phyloP scores from a whole-genome alignment of 2,329 filamentous ascomycete genomes.

The Bisporella sp. region DNA sequence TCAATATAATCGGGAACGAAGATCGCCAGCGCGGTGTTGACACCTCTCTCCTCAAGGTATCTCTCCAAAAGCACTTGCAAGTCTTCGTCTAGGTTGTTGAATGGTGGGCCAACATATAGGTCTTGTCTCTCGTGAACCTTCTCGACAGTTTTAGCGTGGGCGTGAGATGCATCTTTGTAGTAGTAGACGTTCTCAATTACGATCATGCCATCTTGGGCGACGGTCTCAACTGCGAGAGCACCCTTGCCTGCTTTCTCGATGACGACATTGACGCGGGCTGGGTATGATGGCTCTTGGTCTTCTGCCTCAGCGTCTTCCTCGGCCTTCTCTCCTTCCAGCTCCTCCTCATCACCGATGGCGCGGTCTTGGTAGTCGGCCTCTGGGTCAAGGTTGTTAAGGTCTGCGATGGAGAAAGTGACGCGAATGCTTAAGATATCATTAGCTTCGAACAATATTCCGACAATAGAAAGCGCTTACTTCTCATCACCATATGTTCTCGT shows the following conservation, averaged over 20 bases:
- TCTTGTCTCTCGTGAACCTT: conserved; percentile 68
- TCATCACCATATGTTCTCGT: conserved; percentile 80
- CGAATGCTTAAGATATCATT: conserved; percentile 50
- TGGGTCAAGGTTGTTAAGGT: conserved; percentile 62
- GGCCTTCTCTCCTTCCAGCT: conserved; percentile 41
- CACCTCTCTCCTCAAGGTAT: conserved; percentile 89
- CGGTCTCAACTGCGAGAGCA: conserved; percentile 78
- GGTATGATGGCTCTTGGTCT: conserved; percentile 56
- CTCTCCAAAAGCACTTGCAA: conserved; percentile 87
- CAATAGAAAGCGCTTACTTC: conserved; percentile 50
- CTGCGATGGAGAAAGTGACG: conserved; percentile 77
- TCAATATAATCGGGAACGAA: conserved; percentile 97
- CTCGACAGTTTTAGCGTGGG: conserved; percentile 69
- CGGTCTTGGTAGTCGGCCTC: conserved; percentile 51
- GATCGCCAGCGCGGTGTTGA: conserved; percentile 77
- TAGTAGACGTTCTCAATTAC: conserved; percentile 87
- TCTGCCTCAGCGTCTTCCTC: conserved; percentile 54
- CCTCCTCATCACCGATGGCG: conserved; percentile 46
- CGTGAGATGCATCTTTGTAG: conserved; percentile 71
- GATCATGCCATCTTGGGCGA: conserved; percentile 79
- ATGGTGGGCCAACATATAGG: conserved; percentile 85
- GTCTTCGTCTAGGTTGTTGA: conserved; percentile 92
- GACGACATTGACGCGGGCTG: conserved; percentile 76
- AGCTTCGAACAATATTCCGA: conserved; percentile 23
- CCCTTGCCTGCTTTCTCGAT: conserved; percentile 84